Evolutionary conservation across 2,329 filamentous ascomycete species (phyloP).

Genomic region (Aspergillus cejpii): DNA sequence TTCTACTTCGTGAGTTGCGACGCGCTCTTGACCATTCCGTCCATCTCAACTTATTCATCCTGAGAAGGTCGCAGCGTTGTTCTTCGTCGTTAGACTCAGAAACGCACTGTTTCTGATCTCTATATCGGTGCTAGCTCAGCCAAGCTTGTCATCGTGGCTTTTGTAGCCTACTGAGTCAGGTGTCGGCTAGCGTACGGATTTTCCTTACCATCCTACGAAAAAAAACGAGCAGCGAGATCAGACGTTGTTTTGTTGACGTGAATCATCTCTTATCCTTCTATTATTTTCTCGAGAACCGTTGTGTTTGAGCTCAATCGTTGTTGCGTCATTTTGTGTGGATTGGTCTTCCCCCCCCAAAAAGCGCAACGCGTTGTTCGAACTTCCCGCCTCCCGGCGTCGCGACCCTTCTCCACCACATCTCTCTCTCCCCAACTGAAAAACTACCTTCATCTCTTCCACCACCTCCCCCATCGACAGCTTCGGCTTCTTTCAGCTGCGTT

Average conservation of each 20-base stretch:
- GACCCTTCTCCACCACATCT: slow-evolving; percentile 25
- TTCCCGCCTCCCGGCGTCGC: slow-evolving; percentile 26
- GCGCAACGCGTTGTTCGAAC: slow-evolving; percentile 25
- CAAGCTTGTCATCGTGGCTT: no score
- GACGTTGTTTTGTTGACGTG: neutral
- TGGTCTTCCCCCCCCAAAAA: slow-evolving; percentile 14
- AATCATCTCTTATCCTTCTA: slow-evolving; percentile 2
- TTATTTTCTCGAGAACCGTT: slow-evolving; percentile 1
- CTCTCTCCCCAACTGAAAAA: slow-evolving; percentile 23
- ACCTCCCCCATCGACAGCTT: slow-evolving; percentile 11
- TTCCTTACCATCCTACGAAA: no score
- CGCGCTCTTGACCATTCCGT: neutral
- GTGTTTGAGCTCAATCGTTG: slow-evolving; percentile 16
- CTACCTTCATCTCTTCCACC: slow-evolving; percentile 22
- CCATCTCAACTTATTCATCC: neutral
- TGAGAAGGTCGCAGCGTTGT: neutral
- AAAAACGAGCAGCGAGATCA: neutral
- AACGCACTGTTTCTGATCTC: neutral
- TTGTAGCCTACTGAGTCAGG: no score
- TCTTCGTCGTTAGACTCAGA: no score
- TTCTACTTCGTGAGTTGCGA: neutral
- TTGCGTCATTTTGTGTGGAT: slow-evolving; percentile 23
- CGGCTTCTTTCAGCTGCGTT: slow-evolving; percentile 9
- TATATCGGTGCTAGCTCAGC: neutral
- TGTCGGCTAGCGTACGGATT: no score